These are phyloP conservation scores for Trichophyton schoenleinii DNA, from an alignment of 2,329 filamentous ascomycete genomes.

Conservation along the genomic window DNA sequence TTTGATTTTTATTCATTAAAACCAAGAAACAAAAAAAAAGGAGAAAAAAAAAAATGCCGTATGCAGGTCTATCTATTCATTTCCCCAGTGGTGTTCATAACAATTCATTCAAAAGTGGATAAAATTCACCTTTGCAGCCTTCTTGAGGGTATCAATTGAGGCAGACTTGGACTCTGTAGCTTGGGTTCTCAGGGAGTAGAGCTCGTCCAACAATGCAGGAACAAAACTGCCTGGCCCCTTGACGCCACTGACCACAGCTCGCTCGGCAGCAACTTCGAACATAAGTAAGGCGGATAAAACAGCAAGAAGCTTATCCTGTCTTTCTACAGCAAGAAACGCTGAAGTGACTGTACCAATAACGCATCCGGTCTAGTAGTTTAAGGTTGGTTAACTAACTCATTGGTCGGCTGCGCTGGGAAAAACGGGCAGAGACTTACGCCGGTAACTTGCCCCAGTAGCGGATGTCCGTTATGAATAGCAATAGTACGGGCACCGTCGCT, in stretches of 20 bases:
- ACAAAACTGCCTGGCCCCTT: constrained; percentile 77
- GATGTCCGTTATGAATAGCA: constrained; percentile 64
- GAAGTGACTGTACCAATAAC: constrained; percentile 72
- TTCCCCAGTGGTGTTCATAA: too few species aligned
- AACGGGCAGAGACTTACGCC: constrained; percentile 22
- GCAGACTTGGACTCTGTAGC: neutral
- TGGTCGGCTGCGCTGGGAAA: neutral
- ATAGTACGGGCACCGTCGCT: constrained; percentile 60
- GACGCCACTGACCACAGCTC: constrained; percentile 47
- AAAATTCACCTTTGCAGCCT: constrained; percentile 27
- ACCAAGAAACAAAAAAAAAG: too few species aligned
- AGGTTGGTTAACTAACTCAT: neutral
- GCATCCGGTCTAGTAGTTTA: constrained; percentile 54
- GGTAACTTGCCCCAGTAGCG: constrained; percentile 36
- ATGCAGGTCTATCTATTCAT: too few species aligned
- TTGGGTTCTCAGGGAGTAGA: constrained; percentile 35
- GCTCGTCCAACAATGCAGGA: constrained; percentile 67
- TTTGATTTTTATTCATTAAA: too few species aligned
- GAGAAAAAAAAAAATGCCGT: too few species aligned
- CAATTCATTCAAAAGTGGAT: constrained; percentile 16
- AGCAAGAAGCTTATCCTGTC: constrained; percentile 56
- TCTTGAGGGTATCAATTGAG: constrained; percentile 21
- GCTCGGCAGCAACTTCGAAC: constrained; percentile 66
- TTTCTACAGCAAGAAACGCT: constrained; percentile 55
- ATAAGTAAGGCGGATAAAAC: constrained; percentile 60